Percentiles rank a stretch among this genome's conserved stretches.
phyloP scores from a whole-genome alignment of 805 yeast genomes.

The Sugiyamaella qingdaonensis region DNA sequence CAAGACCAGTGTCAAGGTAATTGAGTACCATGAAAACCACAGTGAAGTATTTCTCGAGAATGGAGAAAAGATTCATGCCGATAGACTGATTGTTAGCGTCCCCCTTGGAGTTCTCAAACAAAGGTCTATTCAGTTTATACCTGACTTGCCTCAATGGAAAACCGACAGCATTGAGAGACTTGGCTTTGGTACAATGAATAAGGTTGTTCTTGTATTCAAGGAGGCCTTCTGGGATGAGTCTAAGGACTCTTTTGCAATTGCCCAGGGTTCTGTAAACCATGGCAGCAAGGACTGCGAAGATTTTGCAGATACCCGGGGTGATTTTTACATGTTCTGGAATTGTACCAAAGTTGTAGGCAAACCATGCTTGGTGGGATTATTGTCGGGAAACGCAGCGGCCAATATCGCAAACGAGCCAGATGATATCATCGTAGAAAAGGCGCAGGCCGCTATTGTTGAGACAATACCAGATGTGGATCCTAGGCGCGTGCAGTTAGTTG shows the following conservation, averaged over 20 bases:
- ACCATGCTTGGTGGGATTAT: conserved; percentile 37
- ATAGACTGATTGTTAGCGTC: conserved; percentile 36
- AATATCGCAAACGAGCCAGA: conserved; percentile 31
- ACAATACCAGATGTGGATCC: conserved; percentile 23
- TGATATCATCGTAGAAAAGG: conserved; percentile 32
- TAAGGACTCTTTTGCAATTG: conserved; percentile 31
- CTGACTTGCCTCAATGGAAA: conserved; percentile 41
- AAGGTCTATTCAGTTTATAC: conserved; percentile 37
- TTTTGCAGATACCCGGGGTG: conserved; percentile 32
- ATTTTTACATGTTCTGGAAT: conserved; percentile 38
- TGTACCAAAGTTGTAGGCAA: conserved; percentile 33
- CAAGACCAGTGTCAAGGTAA: conserved; percentile 35
- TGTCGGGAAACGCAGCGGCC: conserved; percentile 38
- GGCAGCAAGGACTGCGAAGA: conserved; percentile 19
- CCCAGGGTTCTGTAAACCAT: conserved; percentile 24
- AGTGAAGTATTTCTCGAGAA: conserved; percentile 34
- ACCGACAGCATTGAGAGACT: conserved; percentile 36
- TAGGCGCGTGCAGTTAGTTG: conserved; percentile 29
- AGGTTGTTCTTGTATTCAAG: conserved; percentile 36
- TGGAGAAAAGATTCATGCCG: conserved; percentile 39
- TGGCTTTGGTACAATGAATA: conserved; percentile 39
- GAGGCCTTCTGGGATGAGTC: conserved; percentile 38
- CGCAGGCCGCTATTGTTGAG: conserved; percentile 28
- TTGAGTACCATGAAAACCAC: conserved; percentile 35
- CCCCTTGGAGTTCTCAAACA: conserved; percentile 41